Evolutionary conservation across 2,329 filamentous ascomycete genomes (phyloP).

Genomic region (Helotiales sp.): DNA sequence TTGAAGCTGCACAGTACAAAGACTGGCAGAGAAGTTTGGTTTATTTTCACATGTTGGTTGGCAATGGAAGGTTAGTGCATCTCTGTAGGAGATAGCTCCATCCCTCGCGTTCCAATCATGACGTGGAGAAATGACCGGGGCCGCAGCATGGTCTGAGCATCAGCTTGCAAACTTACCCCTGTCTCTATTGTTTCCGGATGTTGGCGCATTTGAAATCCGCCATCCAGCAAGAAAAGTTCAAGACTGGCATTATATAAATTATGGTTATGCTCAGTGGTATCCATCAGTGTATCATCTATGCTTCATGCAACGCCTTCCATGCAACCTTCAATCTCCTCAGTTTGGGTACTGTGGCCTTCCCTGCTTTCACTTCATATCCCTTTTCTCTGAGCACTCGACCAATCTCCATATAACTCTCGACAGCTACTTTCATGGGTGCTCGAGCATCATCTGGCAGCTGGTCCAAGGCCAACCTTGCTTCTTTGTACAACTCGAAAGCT

Average conservation of each 20-base stretch:
- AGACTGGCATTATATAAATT: no score
- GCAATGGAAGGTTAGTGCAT: constrained; percentile 9
- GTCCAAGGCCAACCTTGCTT: constrained; percentile 57
- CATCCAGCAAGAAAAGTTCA: no score
- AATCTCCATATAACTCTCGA: constrained; percentile 78
- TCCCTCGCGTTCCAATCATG: constrained; percentile 16
- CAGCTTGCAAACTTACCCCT: not conserved
- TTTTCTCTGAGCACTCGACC: constrained; percentile 55
- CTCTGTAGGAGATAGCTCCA: constrained; percentile 12
- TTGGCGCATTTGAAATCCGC: no score
- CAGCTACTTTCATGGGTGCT: constrained; percentile 65
- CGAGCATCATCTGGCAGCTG: constrained; percentile 59
- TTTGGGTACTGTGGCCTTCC: constrained; percentile 45
- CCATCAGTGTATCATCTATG: constrained; percentile 13
- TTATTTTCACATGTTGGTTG: constrained; percentile 25
- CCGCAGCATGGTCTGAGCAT: constrained; percentile 4
- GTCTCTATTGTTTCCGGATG: not conserved
- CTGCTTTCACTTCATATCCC: constrained; percentile 43
- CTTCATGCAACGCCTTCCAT: constrained; percentile 51
- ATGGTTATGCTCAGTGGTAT: not conserved
- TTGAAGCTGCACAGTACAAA: constrained; percentile 12
- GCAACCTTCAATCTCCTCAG: constrained; percentile 53
- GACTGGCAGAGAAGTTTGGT: constrained; percentile 12
- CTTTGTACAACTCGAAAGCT: constrained; percentile 60
- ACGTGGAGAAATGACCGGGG: constrained; percentile 5